A percentile compares a stretch with the other conserved stretches of the same genome.
Conservation (phyloP, 495 filamentous ascomycete genomes). For the Podospora conica region DNA sequence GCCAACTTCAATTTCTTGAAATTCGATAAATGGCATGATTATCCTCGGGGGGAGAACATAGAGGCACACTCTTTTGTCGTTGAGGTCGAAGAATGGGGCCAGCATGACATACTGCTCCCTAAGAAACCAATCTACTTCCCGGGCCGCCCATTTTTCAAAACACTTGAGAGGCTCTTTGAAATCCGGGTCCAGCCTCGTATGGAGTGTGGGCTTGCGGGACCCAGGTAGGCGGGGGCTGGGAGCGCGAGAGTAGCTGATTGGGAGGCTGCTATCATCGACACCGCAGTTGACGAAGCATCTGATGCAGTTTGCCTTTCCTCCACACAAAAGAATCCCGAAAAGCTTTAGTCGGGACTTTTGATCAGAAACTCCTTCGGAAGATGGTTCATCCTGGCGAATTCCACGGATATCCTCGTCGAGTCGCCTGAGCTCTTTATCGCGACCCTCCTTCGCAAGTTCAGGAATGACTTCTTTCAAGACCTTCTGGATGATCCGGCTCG, state of each 20-base stretch:
- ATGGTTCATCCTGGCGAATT: too few relatives aligned
- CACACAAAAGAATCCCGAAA: neutral
- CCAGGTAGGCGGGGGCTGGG: too few relatives aligned
- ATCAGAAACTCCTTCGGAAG: too few relatives aligned
- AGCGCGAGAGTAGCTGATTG: too few relatives aligned
- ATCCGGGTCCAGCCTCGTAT: too few relatives aligned
- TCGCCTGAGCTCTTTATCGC: too few relatives aligned
- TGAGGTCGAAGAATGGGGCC: slow-evolving; percentile 1
- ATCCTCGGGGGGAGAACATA: neutral
- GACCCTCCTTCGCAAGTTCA: neutral
- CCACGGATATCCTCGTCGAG: slow-evolving; percentile 38
- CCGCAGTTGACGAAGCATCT: neutral
- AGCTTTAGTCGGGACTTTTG: neutral
- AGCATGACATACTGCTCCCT: neutral
- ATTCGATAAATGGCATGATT: neutral
- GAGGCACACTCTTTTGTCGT: neutral
- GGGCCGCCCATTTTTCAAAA: neutral
- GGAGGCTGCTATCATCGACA: neutral
- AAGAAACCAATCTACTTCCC: neutral
- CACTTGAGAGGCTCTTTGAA: neutral
- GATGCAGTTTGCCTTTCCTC: neutral
- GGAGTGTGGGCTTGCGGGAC: too few relatives aligned
- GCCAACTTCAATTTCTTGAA: neutral
- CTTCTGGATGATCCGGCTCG: neutral
- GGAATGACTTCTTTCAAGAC: neutral